Base-by-base conservation (phyloP, 495 filamentous ascomycete species). In the Hypoxylon intermedium region DNA sequence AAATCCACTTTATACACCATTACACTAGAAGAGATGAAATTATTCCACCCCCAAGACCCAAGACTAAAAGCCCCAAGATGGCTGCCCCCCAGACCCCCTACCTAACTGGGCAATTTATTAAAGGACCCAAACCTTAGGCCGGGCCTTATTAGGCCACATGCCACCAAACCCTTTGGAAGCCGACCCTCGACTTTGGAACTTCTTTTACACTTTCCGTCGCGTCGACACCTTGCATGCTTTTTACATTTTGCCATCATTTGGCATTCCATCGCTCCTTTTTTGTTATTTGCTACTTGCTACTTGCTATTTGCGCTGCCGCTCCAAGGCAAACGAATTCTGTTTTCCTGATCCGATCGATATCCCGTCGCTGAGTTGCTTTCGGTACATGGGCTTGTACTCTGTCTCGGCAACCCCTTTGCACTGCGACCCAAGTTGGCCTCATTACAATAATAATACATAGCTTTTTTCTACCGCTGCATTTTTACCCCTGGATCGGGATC, bases 41-140 rank as follows among this genome's bases (percentile, higher is more conserved):
- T 48, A 38, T 53, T 28, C 34, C 44, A n/a, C 33, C 24, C 16
- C 5, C n/a, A n/a, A n/a, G n/a, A n/a, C n/a, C n/a, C n/a, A n/a
- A n/a, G n/a, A n/a, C n/a, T n/a, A n/a, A n/a, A n/a, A n/a, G n/a
- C n/a, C n/a, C n/a, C n/a, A n/a, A n/a, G n/a, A n/a, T n/a, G n/a
- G n/a, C n/a, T n/a, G n/a, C n/a, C n/a, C n/a, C n/a, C n/a, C n/a
- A n/a, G 7, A 13, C 9, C 49, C 60, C 60, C 42, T 55, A 44
- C 41, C 50, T 45, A 51, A 65, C 38, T 65, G 53, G 60, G 48
- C 45, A 65, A 56, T 60, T 65, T 60, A 65, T 65, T 60, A 59
- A 53, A 65, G 51, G 62, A 60, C 50, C 50, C 55, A 31, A 44
- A 42, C 23, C n/a, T 54, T 61, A 44, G 42, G 43, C 33, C 26